These are phyloP conservation scores for Acer negundo DNA, from an alignment of 345 rosid genomes.

Conservation along the genomic window DNA sequence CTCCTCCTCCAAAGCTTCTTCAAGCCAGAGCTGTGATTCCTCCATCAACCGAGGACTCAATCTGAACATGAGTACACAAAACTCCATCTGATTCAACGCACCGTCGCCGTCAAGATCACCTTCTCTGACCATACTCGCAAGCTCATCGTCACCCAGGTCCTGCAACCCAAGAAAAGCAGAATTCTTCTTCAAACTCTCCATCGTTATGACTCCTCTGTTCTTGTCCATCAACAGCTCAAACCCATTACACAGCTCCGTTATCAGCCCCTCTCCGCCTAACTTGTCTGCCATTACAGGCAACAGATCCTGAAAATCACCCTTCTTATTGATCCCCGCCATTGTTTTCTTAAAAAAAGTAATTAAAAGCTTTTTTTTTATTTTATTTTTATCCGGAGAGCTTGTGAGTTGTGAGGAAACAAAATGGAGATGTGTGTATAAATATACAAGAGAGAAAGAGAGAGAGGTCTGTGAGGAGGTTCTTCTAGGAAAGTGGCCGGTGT, in stretches of 20 bases:
- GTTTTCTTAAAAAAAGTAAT: neutral
- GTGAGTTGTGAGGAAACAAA: neutral
- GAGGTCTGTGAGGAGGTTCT: slow-evolving; percentile 13
- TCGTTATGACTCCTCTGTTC: slow-evolving; percentile 48
- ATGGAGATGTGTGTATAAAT: slow-evolving; percentile 1
- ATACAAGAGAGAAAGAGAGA: neutral
- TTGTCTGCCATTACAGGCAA: slow-evolving; percentile 57
- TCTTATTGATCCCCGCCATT: slow-evolving; percentile 29
- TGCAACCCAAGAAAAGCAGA: slow-evolving; percentile 44
- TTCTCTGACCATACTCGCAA: slow-evolving; percentile 49
- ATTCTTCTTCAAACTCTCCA: slow-evolving; percentile 51
- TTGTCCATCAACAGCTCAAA: slow-evolving; percentile 53
- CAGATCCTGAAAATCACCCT: slow-evolving; percentile 44
- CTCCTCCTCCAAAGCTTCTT: slow-evolving; percentile 34
- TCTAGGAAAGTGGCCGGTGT: slow-evolving; percentile 32
- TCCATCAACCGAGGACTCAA: slow-evolving; percentile 62
- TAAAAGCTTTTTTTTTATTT: neutral
- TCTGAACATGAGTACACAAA: slow-evolving; percentile 63
- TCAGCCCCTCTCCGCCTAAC: slow-evolving; percentile 58
- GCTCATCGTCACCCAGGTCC: slow-evolving; percentile 41
- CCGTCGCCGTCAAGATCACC: slow-evolving; percentile 61
- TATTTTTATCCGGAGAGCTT: neutral
- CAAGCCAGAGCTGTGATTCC: slow-evolving; percentile 43
- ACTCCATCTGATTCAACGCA: slow-evolving; percentile 51
- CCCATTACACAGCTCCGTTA: slow-evolving; percentile 54